Evolutionary conservation across 1,284 basidiomycete species (phyloP).

Genomic region (Ganoderma lingzhi): DNA sequence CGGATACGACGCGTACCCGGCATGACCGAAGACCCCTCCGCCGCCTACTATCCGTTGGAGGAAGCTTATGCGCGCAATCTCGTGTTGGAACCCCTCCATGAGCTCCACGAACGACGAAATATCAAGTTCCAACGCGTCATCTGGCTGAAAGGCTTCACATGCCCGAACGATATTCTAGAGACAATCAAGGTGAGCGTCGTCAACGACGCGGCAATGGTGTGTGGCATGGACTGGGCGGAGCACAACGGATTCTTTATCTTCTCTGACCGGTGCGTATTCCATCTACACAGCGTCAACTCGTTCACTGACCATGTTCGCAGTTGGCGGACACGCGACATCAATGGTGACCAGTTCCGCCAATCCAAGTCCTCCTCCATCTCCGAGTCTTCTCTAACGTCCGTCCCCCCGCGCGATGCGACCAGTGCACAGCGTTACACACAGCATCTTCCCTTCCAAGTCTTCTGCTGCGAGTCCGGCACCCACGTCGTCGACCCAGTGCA

Average conservation of each 20-base stretch:
- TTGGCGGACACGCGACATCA: constrained; percentile 95
- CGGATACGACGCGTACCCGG: constrained; percentile 86
- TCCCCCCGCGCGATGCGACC: constrained; percentile 85
- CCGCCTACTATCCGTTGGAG: constrained; percentile 93
- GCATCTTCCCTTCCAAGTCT: constrained; percentile 95
- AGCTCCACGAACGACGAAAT: constrained; percentile 77
- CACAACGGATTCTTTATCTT: constrained; percentile 97
- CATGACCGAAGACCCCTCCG: constrained; percentile 87
- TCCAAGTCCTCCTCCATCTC: constrained; percentile 91
- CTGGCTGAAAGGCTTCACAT: constrained; percentile 97
- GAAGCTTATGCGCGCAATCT: constrained; percentile 93
- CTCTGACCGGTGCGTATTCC: constrained; percentile 81
- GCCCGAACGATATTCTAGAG: constrained; percentile 95
- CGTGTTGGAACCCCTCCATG: constrained; percentile 89
- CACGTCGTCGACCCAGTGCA: constrained; percentile 94
- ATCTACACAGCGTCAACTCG: neutral
- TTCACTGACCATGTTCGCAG: constrained; percentile 46
- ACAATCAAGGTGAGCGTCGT: constrained; percentile 88
- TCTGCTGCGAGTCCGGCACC: constrained; percentile 96
- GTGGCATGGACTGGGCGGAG: constrained; percentile 99
- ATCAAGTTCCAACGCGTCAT: constrained; percentile 90
- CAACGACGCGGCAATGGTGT: constrained; percentile 95
- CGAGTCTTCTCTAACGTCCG: constrained; percentile 63
- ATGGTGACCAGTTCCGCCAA: constrained; percentile 94
- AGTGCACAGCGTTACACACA: constrained; percentile 86